Evolutionary conservation across 1,139 yeast genomes (phyloP).

Genomic region (Taphrina populina): DNA sequence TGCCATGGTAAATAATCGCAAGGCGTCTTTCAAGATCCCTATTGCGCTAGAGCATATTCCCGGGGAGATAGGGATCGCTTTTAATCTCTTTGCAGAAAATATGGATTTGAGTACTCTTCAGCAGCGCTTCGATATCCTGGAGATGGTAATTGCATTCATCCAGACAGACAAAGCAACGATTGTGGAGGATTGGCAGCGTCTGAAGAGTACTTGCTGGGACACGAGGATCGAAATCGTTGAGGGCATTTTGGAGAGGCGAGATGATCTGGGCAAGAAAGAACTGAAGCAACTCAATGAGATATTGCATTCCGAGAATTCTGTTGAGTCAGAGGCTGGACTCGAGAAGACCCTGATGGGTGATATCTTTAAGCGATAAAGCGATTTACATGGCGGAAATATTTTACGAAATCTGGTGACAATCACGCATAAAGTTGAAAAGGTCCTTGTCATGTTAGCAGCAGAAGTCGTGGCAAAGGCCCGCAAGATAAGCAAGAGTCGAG

Average conservation of each 20-base stretch:
- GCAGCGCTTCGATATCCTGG: constrained; percentile 33
- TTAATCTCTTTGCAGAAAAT: constrained; percentile 34
- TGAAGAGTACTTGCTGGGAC: constrained; percentile 34
- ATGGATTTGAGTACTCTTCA: constrained; percentile 30
- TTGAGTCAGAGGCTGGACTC: constrained; percentile 5
- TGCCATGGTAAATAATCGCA: constrained; percentile 47
- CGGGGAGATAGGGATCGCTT: constrained; percentile 33
- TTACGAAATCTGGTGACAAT: no score
- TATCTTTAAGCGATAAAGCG: neutral
- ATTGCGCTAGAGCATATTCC: constrained; percentile 35
- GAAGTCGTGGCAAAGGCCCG: no score
- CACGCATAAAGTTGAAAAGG: no score
- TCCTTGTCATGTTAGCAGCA: no score
- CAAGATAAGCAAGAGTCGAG: no score
- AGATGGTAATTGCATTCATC: constrained; percentile 33
- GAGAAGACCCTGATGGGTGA: constrained; percentile 14
- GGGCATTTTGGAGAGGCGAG: constrained; percentile 31
- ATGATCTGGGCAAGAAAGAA: constrained; percentile 33
- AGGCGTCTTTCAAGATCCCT: constrained; percentile 32
- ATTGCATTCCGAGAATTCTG: neutral
- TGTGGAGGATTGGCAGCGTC: constrained; percentile 29
- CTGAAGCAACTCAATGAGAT: constrained; percentile 27
- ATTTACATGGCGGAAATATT: no score
- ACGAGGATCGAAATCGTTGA: constrained; percentile 33
- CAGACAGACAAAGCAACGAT: constrained; percentile 23